Evolutionary conservation across 495 filamentous ascomycete species (phyloP), one percentile per base, ranked within the genome.

Genomic region (Neurospora hispaniola): DNA sequence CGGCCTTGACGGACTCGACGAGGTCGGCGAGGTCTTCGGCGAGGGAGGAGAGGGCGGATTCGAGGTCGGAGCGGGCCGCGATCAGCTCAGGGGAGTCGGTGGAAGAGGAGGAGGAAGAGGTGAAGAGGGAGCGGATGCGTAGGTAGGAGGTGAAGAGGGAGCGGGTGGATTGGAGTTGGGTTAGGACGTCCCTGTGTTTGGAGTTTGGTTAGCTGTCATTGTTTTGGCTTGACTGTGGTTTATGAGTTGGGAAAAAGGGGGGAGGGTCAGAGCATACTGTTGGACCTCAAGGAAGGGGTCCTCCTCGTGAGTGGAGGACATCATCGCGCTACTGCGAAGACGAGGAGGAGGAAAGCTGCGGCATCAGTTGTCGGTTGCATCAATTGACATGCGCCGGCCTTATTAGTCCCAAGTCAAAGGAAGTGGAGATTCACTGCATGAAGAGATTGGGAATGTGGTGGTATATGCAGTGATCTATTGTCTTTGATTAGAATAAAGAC

Each of bases 211-310:
- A n/a, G 38, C 35, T 18, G 5, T 20, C 11, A 42, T 18, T 42
- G 42, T 16, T 5, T 20, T 44, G 48, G 54, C 16, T 8, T 23
- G 69, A 44, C 71, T 23, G 31, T 23, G 11, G 46, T 9, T 8
- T 12, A 5, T 27, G 12, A 20, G 7, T 18, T 59, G 54, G n/a
- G 69, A 43, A 40, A 66, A 73, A 31, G 48, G 46, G 48, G 48
- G 23, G 18, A 31, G 54, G 40, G 59, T 23, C 27, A 41, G 40
- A 41, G 40, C 88, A 77, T 83, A 94, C 93, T 91, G 88, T 84
- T 97, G 94, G 77, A 96, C 94, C 81, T 96, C 92, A 82, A 96
- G 91, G 86, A 97, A 98, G 38, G 94, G 94, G 78, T 98, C 94
- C 79, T 90, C 84, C 79, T 93, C 87, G 75, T 88, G 89, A 59